Evolutionary conservation across 176 grass and related monocot genomes (phyloP), one percentile per base, ranked within the genome.

Genomic region (Pharus latifolius): DNA sequence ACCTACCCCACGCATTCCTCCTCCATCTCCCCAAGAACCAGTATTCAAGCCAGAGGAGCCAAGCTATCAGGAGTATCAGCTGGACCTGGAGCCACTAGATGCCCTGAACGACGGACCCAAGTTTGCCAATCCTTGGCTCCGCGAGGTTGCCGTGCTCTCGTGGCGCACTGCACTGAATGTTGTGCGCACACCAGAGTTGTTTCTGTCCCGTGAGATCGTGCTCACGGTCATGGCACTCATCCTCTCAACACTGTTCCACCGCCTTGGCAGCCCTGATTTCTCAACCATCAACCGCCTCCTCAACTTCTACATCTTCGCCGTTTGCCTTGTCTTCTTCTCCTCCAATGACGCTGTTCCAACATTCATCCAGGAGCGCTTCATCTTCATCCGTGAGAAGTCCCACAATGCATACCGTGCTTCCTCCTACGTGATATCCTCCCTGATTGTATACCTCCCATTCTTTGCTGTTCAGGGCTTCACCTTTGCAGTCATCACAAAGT

Each of bases 291-390:
- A 90, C 58, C 86, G 84, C 33, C 16, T 91, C 28, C 84, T 92
- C 27, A 87, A 84, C 71, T 93, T 98, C 87, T 98, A 90, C 71
- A 85, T 84, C 28, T 69, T 90, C 41, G 61, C 94, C 1, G 73
- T 93, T 14, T 87, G 86, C 56, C 87, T 92, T 16, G 77, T 98
- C 62, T 90, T 98, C 78, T 98, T 87, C 67, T 92, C 87, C 50
- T 90, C 86, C 28, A 82, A 90, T n/a, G 89, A 91, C 4, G 87
- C 86, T 6, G 81, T 98, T 13, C 94, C 84, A 0, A 89, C 85
- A 5, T 98, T 98, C 76, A 77, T 98, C 58, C 80, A 90, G 13
- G 94, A 98, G 76, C 89, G 87, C 23, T 88, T 83, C 90, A 98
- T 98, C 50, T 93, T 93, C 63, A 89, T 90, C 60, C 70, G 89